phyloP scores from a whole-genome alignment of 768 basidiomycete species.

The Calocybe gangraenosa region DNA sequence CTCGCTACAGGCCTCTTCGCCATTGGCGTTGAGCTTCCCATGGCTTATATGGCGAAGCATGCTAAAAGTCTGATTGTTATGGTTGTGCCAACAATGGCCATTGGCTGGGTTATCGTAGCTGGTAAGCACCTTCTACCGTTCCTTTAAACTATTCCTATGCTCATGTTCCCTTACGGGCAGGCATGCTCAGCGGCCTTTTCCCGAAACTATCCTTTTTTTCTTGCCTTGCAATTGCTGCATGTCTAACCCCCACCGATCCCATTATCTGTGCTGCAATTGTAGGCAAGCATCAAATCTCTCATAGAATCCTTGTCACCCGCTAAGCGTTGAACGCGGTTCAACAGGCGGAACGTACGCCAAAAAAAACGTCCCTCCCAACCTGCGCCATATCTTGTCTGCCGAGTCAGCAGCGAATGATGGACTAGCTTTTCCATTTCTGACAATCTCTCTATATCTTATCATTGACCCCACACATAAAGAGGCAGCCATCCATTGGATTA shows the following conservation, averaged over 20 bases:
- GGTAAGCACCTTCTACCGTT: slow-evolving; percentile 29
- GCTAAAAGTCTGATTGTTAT: slow-evolving; percentile 64
- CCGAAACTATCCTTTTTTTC: slow-evolving; percentile 69
- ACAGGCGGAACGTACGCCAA: slow-evolving; percentile 68
- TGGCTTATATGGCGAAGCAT: slow-evolving; percentile 78
- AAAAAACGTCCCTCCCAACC: slow-evolving; percentile 65
- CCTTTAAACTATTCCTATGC: neutral
- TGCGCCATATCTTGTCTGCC: slow-evolving; percentile 78
- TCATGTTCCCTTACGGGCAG: slow-evolving; percentile 32
- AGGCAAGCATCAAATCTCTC: slow-evolving; percentile 32
- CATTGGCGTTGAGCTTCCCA: slow-evolving; percentile 90
- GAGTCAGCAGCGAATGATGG: slow-evolving; percentile 97
- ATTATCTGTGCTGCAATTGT: slow-evolving; percentile 85
- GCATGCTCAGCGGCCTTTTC: slow-evolving; percentile 66
- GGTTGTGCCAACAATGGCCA: slow-evolving; percentile 82
- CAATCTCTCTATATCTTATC: slow-evolving; percentile 81
- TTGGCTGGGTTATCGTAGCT: slow-evolving; percentile 78
- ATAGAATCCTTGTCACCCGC: neutral
- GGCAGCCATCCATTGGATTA: slow-evolving; percentile 82
- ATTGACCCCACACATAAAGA: slow-evolving; percentile 56
- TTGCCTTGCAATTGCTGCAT: slow-evolving; percentile 82
- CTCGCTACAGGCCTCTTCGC: slow-evolving; percentile 92
- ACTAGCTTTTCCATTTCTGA: slow-evolving; percentile 89
- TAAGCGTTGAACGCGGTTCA: neutral
- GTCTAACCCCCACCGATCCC: slow-evolving; percentile 92